A percentile compares a stretch with the other conserved stretches of the same genome.
phyloP scores from a whole-genome alignment of 805 yeast species.

The Suhomyces faveliae region DNA sequence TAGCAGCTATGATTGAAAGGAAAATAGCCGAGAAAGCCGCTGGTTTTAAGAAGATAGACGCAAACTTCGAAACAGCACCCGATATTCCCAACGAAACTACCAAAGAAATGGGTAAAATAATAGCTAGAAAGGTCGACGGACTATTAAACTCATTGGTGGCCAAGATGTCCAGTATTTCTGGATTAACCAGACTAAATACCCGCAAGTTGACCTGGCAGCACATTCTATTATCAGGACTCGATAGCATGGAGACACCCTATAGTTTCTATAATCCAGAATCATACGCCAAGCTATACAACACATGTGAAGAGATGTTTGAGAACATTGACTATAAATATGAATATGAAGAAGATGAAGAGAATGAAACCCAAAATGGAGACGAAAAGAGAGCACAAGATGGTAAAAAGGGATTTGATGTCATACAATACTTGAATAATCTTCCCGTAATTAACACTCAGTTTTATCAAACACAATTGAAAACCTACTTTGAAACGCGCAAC shows the following conservation, averaged over 20 bases:
- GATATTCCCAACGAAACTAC: constrained; percentile 5
- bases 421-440: constrained; percentile 1
- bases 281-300: constrained; percentile 17
- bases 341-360: constrained; percentile 16
- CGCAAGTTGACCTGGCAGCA: constrained; percentile 27
- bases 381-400: constrained; percentile 8
- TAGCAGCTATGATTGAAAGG: constrained; percentile 17
- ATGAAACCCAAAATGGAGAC: constrained; percentile 7
- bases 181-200: too few relatives aligned
- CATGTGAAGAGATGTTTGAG: constrained; percentile 27
- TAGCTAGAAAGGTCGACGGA: constrained; percentile 12
- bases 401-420: constrained; percentile 6
- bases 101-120: constrained; percentile 5
- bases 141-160: constrained; percentile 8
- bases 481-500: constrained; percentile 2
- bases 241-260: constrained; percentile 13
- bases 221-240: constrained; percentile 23
- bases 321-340: constrained; percentile 27
- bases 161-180: not conserved
- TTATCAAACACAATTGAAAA: not conserved
- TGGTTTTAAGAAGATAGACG: not conserved
- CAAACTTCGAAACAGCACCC: constrained; percentile 4
- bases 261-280: constrained; percentile 6
- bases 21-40: constrained; percentile 11
- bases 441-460: not conserved